Conservation (phyloP, 106 monocot species). For the Iris macrosiphon region DNA sequence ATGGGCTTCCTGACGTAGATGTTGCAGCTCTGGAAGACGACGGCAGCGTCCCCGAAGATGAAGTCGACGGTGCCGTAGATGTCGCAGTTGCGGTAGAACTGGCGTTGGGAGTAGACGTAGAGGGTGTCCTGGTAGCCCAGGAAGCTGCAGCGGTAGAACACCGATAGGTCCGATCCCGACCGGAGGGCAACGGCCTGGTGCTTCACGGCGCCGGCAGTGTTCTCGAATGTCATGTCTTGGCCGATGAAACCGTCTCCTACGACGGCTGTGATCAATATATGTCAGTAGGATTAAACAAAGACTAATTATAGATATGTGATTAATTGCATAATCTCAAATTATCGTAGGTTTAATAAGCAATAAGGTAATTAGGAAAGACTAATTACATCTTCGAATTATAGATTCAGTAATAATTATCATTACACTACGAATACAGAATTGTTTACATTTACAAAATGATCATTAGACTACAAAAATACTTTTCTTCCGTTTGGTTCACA, state of each 20-base stretch:
- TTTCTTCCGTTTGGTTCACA: too few species aligned
- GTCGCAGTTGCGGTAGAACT: too few species aligned
- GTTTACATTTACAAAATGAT: too few species aligned
- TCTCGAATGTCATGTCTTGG: conserved; percentile 16
- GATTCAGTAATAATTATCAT: too few species aligned
- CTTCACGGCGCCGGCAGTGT: conserved; percentile 26
- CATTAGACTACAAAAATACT: too few species aligned
- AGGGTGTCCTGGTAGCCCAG: too few species aligned
- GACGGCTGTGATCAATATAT: conserved; percentile 1
- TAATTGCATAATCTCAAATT: too few species aligned
- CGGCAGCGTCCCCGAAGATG: conserved; percentile 42
- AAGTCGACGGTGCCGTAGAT: conserved; percentile 44
- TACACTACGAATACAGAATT: too few species aligned
- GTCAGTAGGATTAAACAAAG: background rate
- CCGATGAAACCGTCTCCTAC: conserved; percentile 18
- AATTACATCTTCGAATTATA: too few species aligned
- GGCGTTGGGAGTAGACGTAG: too few species aligned
- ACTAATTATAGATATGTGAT: background rate
- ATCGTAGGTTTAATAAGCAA: too few species aligned
- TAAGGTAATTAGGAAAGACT: too few species aligned
- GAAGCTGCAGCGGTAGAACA: conserved; percentile 24
- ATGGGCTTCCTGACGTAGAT: conserved; percentile 17
- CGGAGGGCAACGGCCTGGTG: conserved; percentile 33
- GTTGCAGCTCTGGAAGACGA: conserved; percentile 26
- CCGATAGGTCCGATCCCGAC: conserved; percentile 18